Evolutionary conservation across 2,329 filamentous ascomycete species (phyloP), one percentile per base, ranked within the genome.

Genomic region (Periconia digitata): DNA sequence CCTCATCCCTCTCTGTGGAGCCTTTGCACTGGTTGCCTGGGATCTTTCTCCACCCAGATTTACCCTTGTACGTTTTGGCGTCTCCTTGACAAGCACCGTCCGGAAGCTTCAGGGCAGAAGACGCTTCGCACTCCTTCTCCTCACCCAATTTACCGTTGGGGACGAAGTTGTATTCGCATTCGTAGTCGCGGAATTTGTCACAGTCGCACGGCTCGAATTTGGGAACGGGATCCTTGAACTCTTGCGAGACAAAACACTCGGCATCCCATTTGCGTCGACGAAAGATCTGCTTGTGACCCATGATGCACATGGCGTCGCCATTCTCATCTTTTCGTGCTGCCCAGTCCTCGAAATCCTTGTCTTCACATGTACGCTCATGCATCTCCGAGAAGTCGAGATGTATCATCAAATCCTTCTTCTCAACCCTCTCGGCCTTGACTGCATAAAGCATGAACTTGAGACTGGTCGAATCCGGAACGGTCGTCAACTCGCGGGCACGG

Each of bases 231-330:
- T 94, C 88, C 64, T 90, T 85, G 75, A 96, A 96, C 44, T 92
- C 84, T 51, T 89, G 80, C 60, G 89, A 88, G 59, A 97, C 80
- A 68, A 96, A 95, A 72, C 95, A 99, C 51, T 95, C 84, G 16
- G 89, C 87, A 59, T 89, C 82, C 67, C 90, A 87, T 77, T 95
- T 97, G 60, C 94, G 85, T 55, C 94, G 85, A 46, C 78, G 81
- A 72, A 88, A 99, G 53, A 83, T 90, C 67, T 97, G 92, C 63
- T 86, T 95, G 69, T 96, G 92, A 17, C 94, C 94, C 92, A 99
- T 97, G 56, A 99, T 78, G 69, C 94, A 99, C 43, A 85, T 89
- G 2, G 92, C 82, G 43, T 95, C 82, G 24, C 87, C 87, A 18
- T 96, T 82, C 23, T 87, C 82, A 64, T 95, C 87, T 32, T 89